phyloP scores from a whole-genome alignment of 805 yeast genomes.

The Ogataea nitratoaversa region DNA sequence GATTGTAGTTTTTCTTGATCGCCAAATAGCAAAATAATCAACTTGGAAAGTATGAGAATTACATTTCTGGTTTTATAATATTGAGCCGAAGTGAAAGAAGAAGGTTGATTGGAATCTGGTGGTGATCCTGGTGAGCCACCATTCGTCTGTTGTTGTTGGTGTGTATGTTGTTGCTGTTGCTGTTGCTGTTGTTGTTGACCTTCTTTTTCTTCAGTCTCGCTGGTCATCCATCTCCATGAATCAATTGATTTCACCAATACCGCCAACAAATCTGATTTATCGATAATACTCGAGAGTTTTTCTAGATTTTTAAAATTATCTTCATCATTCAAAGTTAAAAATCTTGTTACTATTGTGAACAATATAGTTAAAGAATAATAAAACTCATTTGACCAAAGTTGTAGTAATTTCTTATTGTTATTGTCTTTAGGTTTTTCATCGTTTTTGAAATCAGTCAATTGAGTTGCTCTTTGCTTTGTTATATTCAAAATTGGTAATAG shows the following conservation, averaged over 20 bases:
- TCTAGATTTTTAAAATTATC: background rate
- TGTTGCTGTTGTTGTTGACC: background rate
- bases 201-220: constrained; percentile 19
- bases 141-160: constrained; percentile 3
- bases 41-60: constrained; percentile 48
- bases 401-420: constrained; percentile 4
- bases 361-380: constrained; percentile 28
- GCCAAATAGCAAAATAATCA: constrained; percentile 62
- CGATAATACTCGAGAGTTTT: constrained; percentile 8
- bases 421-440: constrained; percentile 11
- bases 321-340: constrained; percentile 5
- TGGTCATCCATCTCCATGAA: constrained; percentile 57
- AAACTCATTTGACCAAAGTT: constrained; percentile 24
- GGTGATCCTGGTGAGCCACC: no score
- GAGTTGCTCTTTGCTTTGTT: constrained; percentile 8
- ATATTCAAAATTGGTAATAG: constrained; percentile 13
- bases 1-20: constrained; percentile 34
- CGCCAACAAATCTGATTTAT: constrained; percentile 36
- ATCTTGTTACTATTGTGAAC: constrained; percentile 16
- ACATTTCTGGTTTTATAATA: constrained; percentile 52
- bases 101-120: background rate
- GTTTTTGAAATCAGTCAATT: constrained; percentile 19
- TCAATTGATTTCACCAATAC: constrained; percentile 50
- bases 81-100: constrained; percentile 10
- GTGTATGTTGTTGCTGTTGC: background rate